These are phyloP conservation scores for Epichloe baconii DNA, from an alignment of 2,329 filamentous ascomycete genomes.

Conservation along the genomic window DNA sequence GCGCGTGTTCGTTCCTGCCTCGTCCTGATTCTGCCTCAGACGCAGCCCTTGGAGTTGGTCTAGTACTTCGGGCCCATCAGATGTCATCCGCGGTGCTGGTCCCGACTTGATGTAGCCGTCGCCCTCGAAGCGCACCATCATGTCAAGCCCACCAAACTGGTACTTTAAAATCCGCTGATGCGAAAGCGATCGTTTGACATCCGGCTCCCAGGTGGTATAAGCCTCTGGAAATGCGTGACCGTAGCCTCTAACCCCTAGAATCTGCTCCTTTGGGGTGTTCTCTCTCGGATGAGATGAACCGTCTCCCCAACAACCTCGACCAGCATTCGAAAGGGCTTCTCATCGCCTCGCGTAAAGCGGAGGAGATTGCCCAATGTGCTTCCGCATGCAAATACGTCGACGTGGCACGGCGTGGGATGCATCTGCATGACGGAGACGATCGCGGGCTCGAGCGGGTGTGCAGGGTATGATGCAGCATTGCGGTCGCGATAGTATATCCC, in stretches of 20 bases:
- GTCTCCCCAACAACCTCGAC: conserved; percentile 40
- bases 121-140: conserved; percentile 16
- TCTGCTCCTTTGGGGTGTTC: conserved; percentile 42
- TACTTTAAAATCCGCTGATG: conserved; percentile 37
- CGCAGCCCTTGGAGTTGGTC: too few species aligned
- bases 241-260: conserved; percentile 43
- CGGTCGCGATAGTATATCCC: conserved; percentile 39
- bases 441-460: conserved; percentile 37
- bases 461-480: conserved; percentile 37
- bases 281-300: conserved; percentile 49
- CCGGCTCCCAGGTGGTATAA: conserved; percentile 49
- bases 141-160: conserved; percentile 8
- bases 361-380: conserved; percentile 47
- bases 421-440: conserved; percentile 26
- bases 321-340: conserved; percentile 40
- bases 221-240: conserved; percentile 54
- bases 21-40: too few species aligned
- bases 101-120: conserved; percentile 14
- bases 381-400: conserved; percentile 43
- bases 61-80: too few species aligned
- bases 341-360: conserved; percentile 31
- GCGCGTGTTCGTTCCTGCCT: not conserved
- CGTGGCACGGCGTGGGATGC: not conserved
- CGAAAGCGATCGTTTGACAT: conserved; percentile 39
- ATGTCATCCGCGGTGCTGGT: not conserved